phyloP scores from a whole-genome alignment of 768 basidiomycete genomes.

The Coprinopsis strossmayeri region DNA sequence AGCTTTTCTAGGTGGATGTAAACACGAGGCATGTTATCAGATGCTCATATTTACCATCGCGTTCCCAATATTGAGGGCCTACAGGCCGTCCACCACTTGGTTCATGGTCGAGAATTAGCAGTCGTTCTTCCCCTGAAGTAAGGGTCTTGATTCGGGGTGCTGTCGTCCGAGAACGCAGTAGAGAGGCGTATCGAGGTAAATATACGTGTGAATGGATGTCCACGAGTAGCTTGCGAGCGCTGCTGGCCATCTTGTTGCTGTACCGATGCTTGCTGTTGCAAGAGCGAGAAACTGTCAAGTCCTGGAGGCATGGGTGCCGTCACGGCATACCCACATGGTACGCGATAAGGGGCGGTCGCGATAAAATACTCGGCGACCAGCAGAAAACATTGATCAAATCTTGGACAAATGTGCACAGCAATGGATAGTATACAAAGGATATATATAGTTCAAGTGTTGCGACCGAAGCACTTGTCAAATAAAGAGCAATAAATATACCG shows the following conservation, averaged over 20 bases:
- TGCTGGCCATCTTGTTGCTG: constrained; percentile 1
- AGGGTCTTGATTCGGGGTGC: constrained; percentile 63
- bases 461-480: too few relatives aligned
- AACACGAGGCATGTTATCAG: constrained; percentile 18
- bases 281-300: too few relatives aligned
- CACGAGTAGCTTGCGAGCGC: constrained; percentile 41
- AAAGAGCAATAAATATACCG: too few relatives aligned
- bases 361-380: too few relatives aligned
- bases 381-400: too few relatives aligned
- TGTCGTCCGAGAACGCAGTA: constrained; percentile 55
- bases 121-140: constrained; percentile 50
- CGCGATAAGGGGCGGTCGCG: too few relatives aligned
- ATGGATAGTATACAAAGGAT: too few relatives aligned
- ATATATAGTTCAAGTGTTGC: too few relatives aligned
- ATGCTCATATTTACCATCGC: constrained; percentile 20
- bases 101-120: constrained; percentile 75
- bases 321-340: too few relatives aligned
- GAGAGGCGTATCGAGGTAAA: constrained; percentile 67
- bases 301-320: too few relatives aligned
- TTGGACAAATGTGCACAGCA: too few relatives aligned
- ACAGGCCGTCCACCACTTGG: constrained; percentile 76
- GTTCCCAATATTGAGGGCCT: constrained; percentile 80
- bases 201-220: constrained; percentile 89
- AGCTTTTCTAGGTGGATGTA: constrained; percentile 48
- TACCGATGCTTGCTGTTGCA: too few relatives aligned